Conservation (phyloP, 2,329 filamentous ascomycete species). For the Epichloe hybrida region DNA sequence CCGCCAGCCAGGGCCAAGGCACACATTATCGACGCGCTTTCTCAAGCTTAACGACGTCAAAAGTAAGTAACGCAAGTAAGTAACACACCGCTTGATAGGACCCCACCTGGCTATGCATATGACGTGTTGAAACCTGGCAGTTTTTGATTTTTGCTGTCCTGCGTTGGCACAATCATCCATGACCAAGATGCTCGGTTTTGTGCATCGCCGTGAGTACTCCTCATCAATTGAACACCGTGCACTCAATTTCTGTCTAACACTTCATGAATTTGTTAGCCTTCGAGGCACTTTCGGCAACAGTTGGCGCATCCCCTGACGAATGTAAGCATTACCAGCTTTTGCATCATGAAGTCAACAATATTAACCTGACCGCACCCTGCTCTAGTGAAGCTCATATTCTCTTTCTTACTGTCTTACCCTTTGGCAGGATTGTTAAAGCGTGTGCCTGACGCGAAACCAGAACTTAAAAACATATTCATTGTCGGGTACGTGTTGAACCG, state of each 20-base stretch:
- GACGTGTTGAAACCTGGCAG: neutral
- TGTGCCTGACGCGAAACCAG: slow-evolving; percentile 71
- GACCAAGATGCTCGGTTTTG: slow-evolving; percentile 9
- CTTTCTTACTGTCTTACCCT: slow-evolving; percentile 85
- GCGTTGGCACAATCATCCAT: neutral
- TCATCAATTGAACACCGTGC: neutral
- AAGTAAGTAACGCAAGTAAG: slow-evolving; percentile 40
- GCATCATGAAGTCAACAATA: neutral
- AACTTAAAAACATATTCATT: slow-evolving; percentile 78
- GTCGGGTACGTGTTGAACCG: slow-evolving; percentile 42
- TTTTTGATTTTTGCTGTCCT: neutral
- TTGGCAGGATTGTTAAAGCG: slow-evolving; percentile 80
- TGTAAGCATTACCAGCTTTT: slow-evolving; percentile 13
- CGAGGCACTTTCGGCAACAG: slow-evolving; percentile 17
- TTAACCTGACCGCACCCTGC: neutral
- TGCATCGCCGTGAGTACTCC: slow-evolving; percentile 12
- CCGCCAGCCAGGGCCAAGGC: too few relatives aligned
- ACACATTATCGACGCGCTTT: too few relatives aligned
- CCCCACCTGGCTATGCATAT: neutral
- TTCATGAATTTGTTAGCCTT: slow-evolving; percentile 16
- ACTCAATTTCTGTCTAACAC: neutral
- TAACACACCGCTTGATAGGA: too few relatives aligned
- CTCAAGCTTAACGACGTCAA: too few relatives aligned
- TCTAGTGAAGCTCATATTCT: slow-evolving; percentile 81
- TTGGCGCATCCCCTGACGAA: slow-evolving; percentile 26